Conservation (phyloP, 225 moss, liverwort and hornwort species). For the Rhytidiadelphus loreus region DNA sequence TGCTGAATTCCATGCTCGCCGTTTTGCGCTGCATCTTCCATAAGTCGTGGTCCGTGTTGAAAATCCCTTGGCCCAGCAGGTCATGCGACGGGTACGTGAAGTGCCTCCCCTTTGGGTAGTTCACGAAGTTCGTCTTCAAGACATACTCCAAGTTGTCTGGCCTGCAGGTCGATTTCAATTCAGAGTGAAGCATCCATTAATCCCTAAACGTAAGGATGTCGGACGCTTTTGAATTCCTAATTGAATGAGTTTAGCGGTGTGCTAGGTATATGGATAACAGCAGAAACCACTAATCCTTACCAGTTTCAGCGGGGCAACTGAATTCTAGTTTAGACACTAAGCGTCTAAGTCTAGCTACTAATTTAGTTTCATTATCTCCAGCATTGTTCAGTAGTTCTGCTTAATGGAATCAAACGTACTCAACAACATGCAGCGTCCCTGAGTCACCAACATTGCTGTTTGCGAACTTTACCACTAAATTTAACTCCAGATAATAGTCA, state of each 20-base stretch:
- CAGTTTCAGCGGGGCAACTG: background rate
- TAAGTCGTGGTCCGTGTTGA: slow-evolving; percentile 40
- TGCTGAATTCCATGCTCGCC: slow-evolving; percentile 54
- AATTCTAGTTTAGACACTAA: too few relatives aligned
- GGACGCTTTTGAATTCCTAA: background rate
- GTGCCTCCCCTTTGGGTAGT: slow-evolving; percentile 44
- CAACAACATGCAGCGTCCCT: background rate
- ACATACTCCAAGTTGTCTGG: slow-evolving; percentile 52
- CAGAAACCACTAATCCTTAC: background rate
- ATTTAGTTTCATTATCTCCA: background rate
- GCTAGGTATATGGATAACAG: background rate
- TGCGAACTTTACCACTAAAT: too few relatives aligned
- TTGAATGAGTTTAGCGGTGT: background rate
- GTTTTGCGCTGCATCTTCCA: slow-evolving; percentile 55
- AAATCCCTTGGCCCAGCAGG: slow-evolving; percentile 51
- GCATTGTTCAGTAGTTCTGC: background rate
- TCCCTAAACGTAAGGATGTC: background rate
- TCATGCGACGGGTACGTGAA: slow-evolving; percentile 49
- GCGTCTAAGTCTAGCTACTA: background rate
- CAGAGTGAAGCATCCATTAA: background rate
- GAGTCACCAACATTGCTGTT: background rate
- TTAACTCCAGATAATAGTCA: background rate
- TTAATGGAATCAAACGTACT: background rate
- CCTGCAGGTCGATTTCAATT: slow-evolving; percentile 10
- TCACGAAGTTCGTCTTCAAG: slow-evolving; percentile 41